Conservation (phyloP, 331 rosid genomes). For the Malus hybrid region DNA sequence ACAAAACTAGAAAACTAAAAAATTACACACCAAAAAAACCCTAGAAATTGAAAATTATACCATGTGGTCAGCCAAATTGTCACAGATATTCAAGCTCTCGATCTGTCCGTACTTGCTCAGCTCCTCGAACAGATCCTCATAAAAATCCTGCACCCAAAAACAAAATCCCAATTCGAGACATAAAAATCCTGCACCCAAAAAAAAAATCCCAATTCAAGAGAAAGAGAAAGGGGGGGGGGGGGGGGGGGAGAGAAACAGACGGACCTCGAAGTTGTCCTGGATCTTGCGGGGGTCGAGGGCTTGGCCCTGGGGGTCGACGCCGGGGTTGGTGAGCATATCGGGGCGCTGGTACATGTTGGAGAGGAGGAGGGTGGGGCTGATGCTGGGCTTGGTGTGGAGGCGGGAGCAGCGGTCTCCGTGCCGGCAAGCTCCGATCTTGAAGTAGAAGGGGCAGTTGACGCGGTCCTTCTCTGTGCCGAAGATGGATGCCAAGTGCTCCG, state of each 20-base stretch:
- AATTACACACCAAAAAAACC: not conserved
- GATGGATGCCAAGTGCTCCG: slow-evolving; percentile 94
- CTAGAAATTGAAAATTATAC: slow-evolving; percentile 13
- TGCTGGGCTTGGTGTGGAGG: slow-evolving; percentile 89
- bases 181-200: no score
- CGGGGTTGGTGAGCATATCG: slow-evolving; percentile 56
- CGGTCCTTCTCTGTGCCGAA: slow-evolving; percentile 95
- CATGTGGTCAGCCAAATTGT: slow-evolving; percentile 93
- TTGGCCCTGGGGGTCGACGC: slow-evolving; percentile 50
- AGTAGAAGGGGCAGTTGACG: slow-evolving; percentile 91
- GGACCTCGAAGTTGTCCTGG: slow-evolving; percentile 79
- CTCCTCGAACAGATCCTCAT: slow-evolving; percentile 90
- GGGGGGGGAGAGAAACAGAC: not conserved
- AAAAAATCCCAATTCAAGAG: not conserved
- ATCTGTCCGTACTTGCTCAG: slow-evolving; percentile 83
- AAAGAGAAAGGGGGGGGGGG: no score
- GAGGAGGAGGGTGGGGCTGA: slow-evolving; percentile 84
- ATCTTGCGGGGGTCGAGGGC: slow-evolving; percentile 80
- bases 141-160: slow-evolving; percentile 43
- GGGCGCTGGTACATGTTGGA: slow-evolving; percentile 96
- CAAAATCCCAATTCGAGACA: not conserved
- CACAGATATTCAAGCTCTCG: slow-evolving; percentile 91
- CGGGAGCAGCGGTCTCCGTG: slow-evolving; percentile 95
- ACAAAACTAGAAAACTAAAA: not conserved
- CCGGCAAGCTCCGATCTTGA: slow-evolving; percentile 97